A percentile compares a stretch with the other conserved stretches of the same genome.
phyloP scores from a whole-genome alignment of 2,329 filamentous ascomycete species.

The Hirsutella minnesotensis region DNA sequence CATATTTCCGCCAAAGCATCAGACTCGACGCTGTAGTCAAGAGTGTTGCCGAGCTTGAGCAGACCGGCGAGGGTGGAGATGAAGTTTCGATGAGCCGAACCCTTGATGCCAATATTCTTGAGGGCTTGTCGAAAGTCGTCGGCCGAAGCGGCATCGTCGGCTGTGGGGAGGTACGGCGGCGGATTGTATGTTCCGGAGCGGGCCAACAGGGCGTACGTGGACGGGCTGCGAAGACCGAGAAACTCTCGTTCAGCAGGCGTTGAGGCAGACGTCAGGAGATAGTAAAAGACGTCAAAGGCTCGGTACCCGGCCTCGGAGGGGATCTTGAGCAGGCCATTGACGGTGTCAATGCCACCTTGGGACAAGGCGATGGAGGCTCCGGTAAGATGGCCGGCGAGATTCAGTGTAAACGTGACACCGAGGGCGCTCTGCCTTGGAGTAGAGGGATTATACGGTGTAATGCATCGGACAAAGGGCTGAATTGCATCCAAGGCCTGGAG shows the following conservation, averaged over 20 bases:
- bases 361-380: conserved; percentile 68
- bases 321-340: conserved; percentile 67
- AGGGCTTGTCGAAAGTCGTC: conserved; percentile 84
- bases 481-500: conserved; percentile 72
- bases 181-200: conserved; percentile 77
- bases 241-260: conserved; percentile 83
- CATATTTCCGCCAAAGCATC: conserved; percentile 78
- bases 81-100: conserved; percentile 66
- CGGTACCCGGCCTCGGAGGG: conserved; percentile 71
- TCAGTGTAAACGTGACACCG: conserved; percentile 70
- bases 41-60: conserved; percentile 81
- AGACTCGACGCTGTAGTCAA: conserved; percentile 73
- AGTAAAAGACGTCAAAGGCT: conserved; percentile 97
- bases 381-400: conserved; percentile 66
- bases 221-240: conserved; percentile 64
- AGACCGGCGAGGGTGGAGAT: conserved; percentile 79
- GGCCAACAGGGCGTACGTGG: conserved; percentile 66
- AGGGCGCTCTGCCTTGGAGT: conserved; percentile 69
- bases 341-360: conserved; percentile 77
- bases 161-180: conserved; percentile 80
- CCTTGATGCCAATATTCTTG: conserved; percentile 90
- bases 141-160: conserved; percentile 82
- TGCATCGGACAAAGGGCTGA: conserved; percentile 74
- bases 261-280: conserved; percentile 83
- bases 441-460: conserved; percentile 83